Evolutionary conservation across 1,139 yeast species (phyloP), one percentile per base, ranked within the genome.

Genomic region (Hemisphaericaspora xylofermentans): DNA sequence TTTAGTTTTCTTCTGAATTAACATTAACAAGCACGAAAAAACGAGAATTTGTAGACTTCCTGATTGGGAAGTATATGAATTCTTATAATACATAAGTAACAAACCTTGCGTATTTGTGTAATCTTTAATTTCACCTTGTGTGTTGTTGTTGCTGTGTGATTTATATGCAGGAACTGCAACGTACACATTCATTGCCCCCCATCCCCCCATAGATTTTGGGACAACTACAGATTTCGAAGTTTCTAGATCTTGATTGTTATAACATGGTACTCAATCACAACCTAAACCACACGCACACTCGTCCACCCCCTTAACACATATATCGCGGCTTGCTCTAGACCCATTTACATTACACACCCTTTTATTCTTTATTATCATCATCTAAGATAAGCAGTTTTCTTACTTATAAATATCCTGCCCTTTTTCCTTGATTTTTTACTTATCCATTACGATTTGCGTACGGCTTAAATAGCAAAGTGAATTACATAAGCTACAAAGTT

Each of bases 21-120:
- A n/a, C 8, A n/a, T n/a, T n/a, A 14, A 16, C n/a, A n/a, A n/a
- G n/a, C n/a, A n/a, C n/a, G n/a, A n/a, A n/a, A n/a, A n/a, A 21
- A 6, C 24, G 37, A 9, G 22, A 19, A 17, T 6, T 9, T 32
- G 21, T 42, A 34, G 53, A 50, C 46, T 50, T 38, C 54, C 51
- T 33, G 38, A 41, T 46, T 22, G 19, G 45, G 56, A 21, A 48
- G 35, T 31, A 31, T 26, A 18, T 19, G 4, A 6, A 33, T 10
- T 9, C 6, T 9, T 26, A 4, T n/a, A 16, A 13, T 24, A 6
- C 6, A 9, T 13, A 13, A n/a, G 29, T 5, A 8, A 4, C 5
- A 4, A 26, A 13, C 16, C 16, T 26, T 26, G 29, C 13, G 29
- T 26, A 14, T 5, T n/a, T 24, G 12, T 24, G 12, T 6, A 9